phyloP scores from a whole-genome alignment of 495 filamentous ascomycete genomes.

The Tuber microsphaerosporum region DNA sequence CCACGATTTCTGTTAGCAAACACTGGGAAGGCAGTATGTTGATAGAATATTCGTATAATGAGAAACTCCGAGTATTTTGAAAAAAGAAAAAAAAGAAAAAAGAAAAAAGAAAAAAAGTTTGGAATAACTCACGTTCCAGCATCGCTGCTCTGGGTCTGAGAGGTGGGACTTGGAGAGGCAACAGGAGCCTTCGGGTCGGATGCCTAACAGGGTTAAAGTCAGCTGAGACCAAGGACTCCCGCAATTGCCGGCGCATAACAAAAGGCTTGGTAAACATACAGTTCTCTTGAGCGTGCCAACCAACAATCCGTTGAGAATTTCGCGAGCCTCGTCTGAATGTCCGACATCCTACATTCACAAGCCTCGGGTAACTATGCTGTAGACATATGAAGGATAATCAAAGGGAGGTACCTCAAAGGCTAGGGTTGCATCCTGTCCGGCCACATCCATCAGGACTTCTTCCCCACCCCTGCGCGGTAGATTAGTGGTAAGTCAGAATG shows the following conservation, averaged over 20 bases:
- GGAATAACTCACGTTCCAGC: constrained; percentile 27
- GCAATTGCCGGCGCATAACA: constrained; percentile 25
- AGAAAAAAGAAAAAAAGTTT: not conserved
- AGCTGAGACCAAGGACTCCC: constrained; percentile 20
- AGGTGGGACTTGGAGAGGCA: constrained; percentile 33
- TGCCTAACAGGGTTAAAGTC: constrained; percentile 49
- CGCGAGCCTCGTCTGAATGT: constrained; percentile 96
- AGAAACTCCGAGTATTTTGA: not conserved
- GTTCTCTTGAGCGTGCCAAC: constrained; percentile 78
- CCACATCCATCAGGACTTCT: constrained; percentile 94
- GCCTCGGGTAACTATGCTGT: constrained; percentile 16
- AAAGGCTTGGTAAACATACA: constrained; percentile 50
- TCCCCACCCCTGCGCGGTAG: constrained; percentile 70
- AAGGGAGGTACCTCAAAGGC: constrained; percentile 62
- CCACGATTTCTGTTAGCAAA: constrained; percentile 31
- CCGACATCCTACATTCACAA: constrained; percentile 64
- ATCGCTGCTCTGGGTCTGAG: constrained; percentile 41
- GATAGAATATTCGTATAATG: not conserved
- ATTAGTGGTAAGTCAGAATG: constrained; percentile 7
- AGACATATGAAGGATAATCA: not conserved
- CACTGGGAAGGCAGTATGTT: not conserved
- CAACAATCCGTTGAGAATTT: constrained; percentile 74
- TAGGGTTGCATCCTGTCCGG: constrained; percentile 92
- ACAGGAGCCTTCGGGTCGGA: constrained; percentile 66
- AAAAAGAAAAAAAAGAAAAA: not conserved